Percentiles rank a stretch among this genome's conserved stretches.
These are phyloP conservation scores for Paracorniculantispora psalliotae DNA, from an alignment of 2,329 filamentous ascomycete genomes.

Conservation along the genomic window DNA sequence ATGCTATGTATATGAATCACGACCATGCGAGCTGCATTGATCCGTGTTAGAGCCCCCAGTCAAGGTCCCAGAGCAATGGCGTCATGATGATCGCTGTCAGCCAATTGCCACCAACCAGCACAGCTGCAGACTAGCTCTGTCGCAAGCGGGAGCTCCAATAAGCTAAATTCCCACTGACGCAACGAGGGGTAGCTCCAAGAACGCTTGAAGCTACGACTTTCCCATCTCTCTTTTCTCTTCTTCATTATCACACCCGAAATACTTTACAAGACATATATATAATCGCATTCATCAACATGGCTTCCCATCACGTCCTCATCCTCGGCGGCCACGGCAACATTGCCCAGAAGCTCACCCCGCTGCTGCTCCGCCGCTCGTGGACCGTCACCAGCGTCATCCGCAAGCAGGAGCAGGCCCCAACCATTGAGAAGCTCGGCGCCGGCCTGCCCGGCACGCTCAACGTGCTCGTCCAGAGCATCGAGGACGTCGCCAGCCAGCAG, in stretches of 20 bases:
- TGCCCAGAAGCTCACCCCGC: conserved; percentile 67
- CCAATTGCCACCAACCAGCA: not conserved
- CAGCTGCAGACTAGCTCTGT: not conserved
- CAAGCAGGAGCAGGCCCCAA: conserved; percentile 58
- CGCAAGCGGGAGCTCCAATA: not conserved
- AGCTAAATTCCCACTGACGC: not conserved
- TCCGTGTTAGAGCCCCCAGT: not conserved
- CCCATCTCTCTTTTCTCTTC: not conserved
- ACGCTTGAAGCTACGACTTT: not conserved
- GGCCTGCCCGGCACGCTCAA: conserved; percentile 59
- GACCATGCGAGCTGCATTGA: too few species aligned
- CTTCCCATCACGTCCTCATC: conserved; percentile 55
- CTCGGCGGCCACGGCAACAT: conserved; percentile 81
- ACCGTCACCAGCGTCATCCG: conserved; percentile 75
- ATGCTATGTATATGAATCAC: too few species aligned
- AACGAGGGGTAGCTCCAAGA: not conserved
- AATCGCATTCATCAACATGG: conserved; percentile 20
- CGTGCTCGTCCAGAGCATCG: conserved; percentile 65
- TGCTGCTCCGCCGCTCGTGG: conserved; percentile 70
- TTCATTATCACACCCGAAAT: too few species aligned
- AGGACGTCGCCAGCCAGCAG: conserved; percentile 60
- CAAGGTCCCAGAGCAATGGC: not conserved
- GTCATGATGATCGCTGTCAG: not conserved
- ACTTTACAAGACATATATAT: not conserved
- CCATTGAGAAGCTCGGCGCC: conserved; percentile 58